Conservation (phyloP, 495 filamentous ascomycete species). For the Podospora comata region DNA sequence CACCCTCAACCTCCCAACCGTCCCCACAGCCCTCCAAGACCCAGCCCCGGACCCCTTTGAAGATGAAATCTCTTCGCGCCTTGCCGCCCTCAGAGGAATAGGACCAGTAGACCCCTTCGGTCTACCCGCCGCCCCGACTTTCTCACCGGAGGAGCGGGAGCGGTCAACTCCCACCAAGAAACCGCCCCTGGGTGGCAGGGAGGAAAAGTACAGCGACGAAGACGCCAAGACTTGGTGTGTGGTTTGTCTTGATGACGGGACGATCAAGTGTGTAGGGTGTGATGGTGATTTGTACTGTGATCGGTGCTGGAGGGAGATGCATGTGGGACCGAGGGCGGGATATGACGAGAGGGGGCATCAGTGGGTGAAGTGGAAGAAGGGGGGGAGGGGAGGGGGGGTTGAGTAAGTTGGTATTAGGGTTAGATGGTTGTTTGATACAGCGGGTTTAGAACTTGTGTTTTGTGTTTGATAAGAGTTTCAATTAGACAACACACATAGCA, state of each 20-base stretch:
- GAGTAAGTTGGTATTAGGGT: neutral
- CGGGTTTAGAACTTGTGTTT: neutral
- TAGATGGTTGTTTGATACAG: neutral
- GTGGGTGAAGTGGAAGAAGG: conserved; percentile 37
- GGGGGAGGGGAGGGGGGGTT: too few species aligned
- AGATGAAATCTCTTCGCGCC: conserved; percentile 38
- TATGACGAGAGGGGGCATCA: conserved; percentile 55
- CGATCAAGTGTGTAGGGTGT: conserved; percentile 59
- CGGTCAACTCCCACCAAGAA: conserved; percentile 30
- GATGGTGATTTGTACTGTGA: conserved; percentile 64
- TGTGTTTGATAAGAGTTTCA: neutral
- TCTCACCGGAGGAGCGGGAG: conserved; percentile 42
- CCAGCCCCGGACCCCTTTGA: conserved; percentile 28
- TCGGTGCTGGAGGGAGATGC: conserved; percentile 67
- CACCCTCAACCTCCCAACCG: conserved; percentile 35
- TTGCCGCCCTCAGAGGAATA: conserved; percentile 40
- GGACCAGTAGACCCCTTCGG: conserved; percentile 37
- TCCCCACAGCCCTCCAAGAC: conserved; percentile 35
- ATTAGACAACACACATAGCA: neutral
- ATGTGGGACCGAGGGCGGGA: conserved; percentile 55
- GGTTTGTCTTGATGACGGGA: conserved; percentile 66
- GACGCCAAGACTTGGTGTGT: conserved; percentile 67
- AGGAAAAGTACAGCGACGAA: conserved; percentile 51
- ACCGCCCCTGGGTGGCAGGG: conserved; percentile 14
- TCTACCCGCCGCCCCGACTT: conserved; percentile 55